Conservation (phyloP, 495 filamentous ascomycete species). For the Talaromyces ruber region DNA sequence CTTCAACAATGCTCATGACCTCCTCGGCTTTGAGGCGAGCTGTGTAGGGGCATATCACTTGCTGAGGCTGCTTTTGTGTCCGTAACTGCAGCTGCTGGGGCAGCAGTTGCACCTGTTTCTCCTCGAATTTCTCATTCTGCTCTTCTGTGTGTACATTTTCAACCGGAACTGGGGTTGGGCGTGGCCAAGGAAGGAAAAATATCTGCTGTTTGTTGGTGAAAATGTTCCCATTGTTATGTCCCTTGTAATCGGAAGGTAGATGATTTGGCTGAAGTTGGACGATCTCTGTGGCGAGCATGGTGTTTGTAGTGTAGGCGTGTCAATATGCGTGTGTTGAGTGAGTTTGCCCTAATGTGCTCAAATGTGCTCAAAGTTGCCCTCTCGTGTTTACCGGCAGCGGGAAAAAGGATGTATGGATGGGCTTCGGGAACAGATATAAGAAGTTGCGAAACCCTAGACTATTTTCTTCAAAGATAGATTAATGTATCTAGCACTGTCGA, state of each 20-base stretch:
- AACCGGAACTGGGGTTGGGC: neutral
- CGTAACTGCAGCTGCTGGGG: neutral
- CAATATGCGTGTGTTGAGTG: neutral
- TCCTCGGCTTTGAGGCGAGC: neutral
- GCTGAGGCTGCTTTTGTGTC: neutral
- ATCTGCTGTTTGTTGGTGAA: neutral
- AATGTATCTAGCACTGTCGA: neutral
- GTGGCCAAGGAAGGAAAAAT: neutral
- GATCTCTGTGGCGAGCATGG: neutral
- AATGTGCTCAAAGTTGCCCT: neutral
- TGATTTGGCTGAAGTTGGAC: neutral
- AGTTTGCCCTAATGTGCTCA: neutral
- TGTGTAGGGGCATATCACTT: neutral
- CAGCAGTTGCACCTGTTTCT: neutral
- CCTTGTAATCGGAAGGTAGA: neutral
- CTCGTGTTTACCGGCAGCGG: neutral
- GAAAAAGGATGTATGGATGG: neutral
- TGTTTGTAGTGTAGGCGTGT: neutral
- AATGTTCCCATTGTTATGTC: neutral
- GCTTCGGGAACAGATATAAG: neutral
- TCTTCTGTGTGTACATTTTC: neutral
- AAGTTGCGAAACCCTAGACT: neutral
- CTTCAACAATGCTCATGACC: neutral
- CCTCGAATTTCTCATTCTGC: neutral
- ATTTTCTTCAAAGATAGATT: neutral